Conservation (phyloP, 2,329 filamentous ascomycete species). For the Akanthomyces uredinophilus region DNA sequence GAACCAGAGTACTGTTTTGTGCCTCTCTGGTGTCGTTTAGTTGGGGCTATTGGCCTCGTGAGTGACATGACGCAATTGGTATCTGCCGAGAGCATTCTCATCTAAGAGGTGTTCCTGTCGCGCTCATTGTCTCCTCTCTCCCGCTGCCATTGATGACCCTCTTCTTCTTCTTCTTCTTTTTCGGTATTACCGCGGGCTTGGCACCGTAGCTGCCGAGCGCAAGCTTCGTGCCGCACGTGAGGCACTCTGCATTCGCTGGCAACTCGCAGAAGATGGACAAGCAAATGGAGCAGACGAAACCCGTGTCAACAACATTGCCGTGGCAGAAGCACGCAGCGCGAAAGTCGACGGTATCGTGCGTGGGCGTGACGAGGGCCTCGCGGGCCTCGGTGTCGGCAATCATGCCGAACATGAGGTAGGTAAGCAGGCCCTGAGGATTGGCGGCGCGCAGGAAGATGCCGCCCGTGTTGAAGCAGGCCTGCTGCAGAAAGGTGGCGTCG, state of each 20-base stretch:
- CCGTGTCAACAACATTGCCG: constrained; percentile 80
- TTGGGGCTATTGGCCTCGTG: background rate
- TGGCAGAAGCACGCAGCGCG: constrained; percentile 98
- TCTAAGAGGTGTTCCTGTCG: constrained; percentile 54
- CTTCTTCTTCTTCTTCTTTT: constrained; percentile 74
- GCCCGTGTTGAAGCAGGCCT: constrained; percentile 64
- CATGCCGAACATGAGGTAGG: constrained; percentile 93
- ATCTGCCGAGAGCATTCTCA: constrained; percentile 12
- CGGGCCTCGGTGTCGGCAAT: constrained; percentile 58
- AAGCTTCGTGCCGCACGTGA: constrained; percentile 78
- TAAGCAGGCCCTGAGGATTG: constrained; percentile 68
- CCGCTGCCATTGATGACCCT: constrained; percentile 48
- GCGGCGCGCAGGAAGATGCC: constrained; percentile 50
- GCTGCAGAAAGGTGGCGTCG: constrained; percentile 87
- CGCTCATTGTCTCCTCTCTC: constrained; percentile 54
- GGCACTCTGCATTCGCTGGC: constrained; percentile 59
- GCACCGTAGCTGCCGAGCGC: constrained; percentile 70
- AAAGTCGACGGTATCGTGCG: constrained; percentile 86
- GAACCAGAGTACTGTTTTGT: constrained; percentile 6
- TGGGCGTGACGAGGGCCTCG: constrained; percentile 67
- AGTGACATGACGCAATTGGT: background rate
- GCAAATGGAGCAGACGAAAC: constrained; percentile 94
- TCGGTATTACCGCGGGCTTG: constrained; percentile 69
- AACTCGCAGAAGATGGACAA: constrained; percentile 83
- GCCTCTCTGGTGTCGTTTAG: constrained; percentile 14